These are phyloP conservation scores for Saturnispora galanensis DNA, from an alignment of 805 yeast genomes.

Conservation along the genomic window DNA sequence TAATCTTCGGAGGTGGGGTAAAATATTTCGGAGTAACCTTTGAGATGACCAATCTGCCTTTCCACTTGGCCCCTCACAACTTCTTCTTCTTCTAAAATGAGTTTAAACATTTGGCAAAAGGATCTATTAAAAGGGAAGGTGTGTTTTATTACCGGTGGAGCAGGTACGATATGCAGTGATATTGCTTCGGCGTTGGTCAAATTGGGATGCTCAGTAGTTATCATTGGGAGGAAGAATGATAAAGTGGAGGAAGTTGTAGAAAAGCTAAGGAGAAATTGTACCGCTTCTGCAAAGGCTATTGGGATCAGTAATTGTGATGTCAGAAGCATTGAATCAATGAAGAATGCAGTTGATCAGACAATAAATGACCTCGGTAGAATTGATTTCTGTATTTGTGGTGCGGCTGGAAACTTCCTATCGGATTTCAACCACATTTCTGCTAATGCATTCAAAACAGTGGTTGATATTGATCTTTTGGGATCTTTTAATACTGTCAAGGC, in stretches of 20 bases:
- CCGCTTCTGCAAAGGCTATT: slow-evolving; percentile 37
- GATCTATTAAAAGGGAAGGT: slow-evolving; percentile 75
- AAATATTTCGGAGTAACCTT: background rate
- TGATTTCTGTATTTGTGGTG: slow-evolving; percentile 88
- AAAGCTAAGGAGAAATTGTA: slow-evolving; percentile 54
- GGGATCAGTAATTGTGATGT: slow-evolving; percentile 74
- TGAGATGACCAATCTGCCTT: background rate
- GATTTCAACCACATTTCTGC: slow-evolving; percentile 71
- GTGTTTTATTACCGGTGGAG: slow-evolving; percentile 89
- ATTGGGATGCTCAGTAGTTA: slow-evolving; percentile 81
- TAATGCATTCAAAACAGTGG: slow-evolving; percentile 82
- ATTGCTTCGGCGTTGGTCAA: slow-evolving; percentile 78
- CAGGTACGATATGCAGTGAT: slow-evolving; percentile 89
- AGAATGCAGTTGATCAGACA: slow-evolving; percentile 53
- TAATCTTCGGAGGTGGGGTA: background rate
- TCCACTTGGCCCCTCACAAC: background rate
- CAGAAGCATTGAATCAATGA: slow-evolving; percentile 51
- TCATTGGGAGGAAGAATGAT: slow-evolving; percentile 65
- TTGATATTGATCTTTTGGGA: slow-evolving; percentile 81
- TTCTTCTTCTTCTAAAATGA: background rate
- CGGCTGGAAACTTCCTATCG: slow-evolving; percentile 87
- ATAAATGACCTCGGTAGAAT: slow-evolving; percentile 64
- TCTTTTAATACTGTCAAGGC: slow-evolving; percentile 88
- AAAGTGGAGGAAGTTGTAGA: slow-evolving; percentile 60
- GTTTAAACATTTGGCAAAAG: slow-evolving; percentile 33